Base-by-base conservation (phyloP, 176 grass and related monocot genomes). In the Neostapfia colusana region DNA sequence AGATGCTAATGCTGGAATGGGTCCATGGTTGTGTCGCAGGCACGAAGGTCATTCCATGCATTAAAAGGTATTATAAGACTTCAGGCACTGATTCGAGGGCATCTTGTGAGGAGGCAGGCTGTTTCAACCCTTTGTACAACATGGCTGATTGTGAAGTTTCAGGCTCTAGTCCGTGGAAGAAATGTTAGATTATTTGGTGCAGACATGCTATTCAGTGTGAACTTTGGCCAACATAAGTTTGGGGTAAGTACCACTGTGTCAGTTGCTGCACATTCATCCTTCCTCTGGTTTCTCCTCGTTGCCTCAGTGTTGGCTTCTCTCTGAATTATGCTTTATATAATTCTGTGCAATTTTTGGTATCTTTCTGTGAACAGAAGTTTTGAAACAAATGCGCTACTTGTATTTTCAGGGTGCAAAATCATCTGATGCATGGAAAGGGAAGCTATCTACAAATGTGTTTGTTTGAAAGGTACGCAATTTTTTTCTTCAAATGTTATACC, bases 21-120 rank as follows among this genome's bases (percentile, higher is more conserved):
- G 3, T 58, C 6, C 57, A 84, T 69, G 17, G 51, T 76, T 78
- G 21, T 85, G 45, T 24, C 81, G 72, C 72, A 98, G 95, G 95
- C 91, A 80, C 91, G 95, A 54, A 90, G 89, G 70, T 92, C 91
- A 45, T 98, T 98, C 73, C 85, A 64, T 64, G 80, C 91, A 50
- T 73, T 98, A 63, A 98, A 94, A 88, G 95, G 89, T 63, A 98
- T 98, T 65, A 92, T 98, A 79, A 94, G 91, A 86, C 73, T 98
- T 39, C 95, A 98, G 70, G 89, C 95, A 51, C 73, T 98, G 80
- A 94, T 93, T 74, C 86, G 91, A 27, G 95, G 95, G 26, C 89
- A 94, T 85, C 89, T 98, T 85, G 95, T 98, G 45, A 88, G 95
- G 80, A 85, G 95, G 70, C 95, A 98, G 57, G 91, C 91, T 78